Conservation (phyloP, 2,329 filamentous ascomycete species). For the Botryotinia calthae region DNA sequence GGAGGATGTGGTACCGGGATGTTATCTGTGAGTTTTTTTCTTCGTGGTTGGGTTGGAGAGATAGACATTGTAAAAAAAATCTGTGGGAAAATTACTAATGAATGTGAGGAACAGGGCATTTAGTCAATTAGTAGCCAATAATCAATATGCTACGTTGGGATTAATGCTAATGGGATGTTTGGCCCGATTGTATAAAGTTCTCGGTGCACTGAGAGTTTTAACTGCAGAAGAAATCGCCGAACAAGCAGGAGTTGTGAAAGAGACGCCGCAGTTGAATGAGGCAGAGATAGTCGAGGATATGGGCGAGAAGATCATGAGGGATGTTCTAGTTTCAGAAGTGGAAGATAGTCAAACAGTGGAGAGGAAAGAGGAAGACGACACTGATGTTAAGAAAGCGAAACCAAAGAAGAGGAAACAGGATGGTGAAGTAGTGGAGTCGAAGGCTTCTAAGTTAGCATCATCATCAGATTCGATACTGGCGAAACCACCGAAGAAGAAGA, state of each 20-base stretch:
- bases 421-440: conserved; percentile 10
- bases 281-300: conserved; percentile 26
- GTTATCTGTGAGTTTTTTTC: conserved; percentile 47
- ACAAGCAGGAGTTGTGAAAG: not conserved
- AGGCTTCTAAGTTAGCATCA: not conserved
- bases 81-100: conserved; percentile 28
- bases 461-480: conserved; percentile 33
- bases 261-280: conserved; percentile 5
- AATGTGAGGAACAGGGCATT: conserved; percentile 53
- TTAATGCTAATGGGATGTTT: conserved; percentile 65
- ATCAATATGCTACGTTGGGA: conserved; percentile 69
- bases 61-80: not conserved
- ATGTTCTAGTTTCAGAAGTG: conserved; percentile 18
- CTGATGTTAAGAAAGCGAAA: conserved; percentile 26
- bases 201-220: conserved; percentile 39
- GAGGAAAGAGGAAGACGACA: conserved; percentile 1
- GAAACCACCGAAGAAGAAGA: conserved; percentile 53
- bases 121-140: conserved; percentile 67
- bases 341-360: conserved; percentile 3
- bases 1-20: conserved; percentile 43
- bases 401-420: conserved; percentile 30
- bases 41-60: conserved; percentile 32
- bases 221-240: conserved; percentile 24
- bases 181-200: conserved; percentile 53
- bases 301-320: conserved; percentile 39